phyloP scores from a whole-genome alignment of 1,284 basidiomycete genomes.

The Cryptococcus sp. region DNA sequence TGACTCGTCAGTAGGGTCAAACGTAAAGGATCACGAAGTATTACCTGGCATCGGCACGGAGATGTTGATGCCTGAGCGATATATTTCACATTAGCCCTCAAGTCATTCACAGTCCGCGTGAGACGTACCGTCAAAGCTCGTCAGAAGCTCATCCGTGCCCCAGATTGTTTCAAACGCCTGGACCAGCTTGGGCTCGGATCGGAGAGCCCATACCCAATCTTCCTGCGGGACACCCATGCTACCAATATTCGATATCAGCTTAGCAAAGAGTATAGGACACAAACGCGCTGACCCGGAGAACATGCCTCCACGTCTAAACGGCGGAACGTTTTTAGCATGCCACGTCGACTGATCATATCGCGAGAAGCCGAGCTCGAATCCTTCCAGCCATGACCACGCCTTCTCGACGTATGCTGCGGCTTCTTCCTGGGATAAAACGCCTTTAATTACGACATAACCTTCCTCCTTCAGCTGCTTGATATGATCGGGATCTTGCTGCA shows the following conservation, averaged over 20 bases:
- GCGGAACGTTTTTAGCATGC: conserved; percentile 45
- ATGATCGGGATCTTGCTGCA: too few species aligned
- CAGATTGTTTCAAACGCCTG: conserved; percentile 48
- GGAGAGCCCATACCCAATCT: conserved; percentile 51
- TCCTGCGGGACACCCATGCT: conserved; percentile 47
- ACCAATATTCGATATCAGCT: conserved; percentile 7
- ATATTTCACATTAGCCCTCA: neutral
- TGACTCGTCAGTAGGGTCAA: conserved; percentile 19
- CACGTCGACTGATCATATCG: conserved; percentile 49
- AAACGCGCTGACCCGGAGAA: conserved; percentile 1
- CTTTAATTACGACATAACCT: conserved; percentile 37
- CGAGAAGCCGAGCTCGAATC: conserved; percentile 50
- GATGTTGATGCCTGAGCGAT: conserved; percentile 32
- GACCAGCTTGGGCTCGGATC: conserved; percentile 45
- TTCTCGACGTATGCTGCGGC: conserved; percentile 28
- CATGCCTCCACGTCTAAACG: conserved; percentile 18
- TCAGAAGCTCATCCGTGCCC: conserved; percentile 51
- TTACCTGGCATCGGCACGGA: conserved; percentile 34
- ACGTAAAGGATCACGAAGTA: neutral
- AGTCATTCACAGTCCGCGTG: conserved; percentile 33
- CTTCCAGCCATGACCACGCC: conserved; percentile 43
- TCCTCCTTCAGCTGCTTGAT: neutral
- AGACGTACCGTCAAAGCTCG: conserved; percentile 45
- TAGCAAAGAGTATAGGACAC: conserved; percentile 3
- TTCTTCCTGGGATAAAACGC: conserved; percentile 30